Evolutionary conservation across 768 basidiomycete species (phyloP).

Genomic region (Sarcodon sp.): DNA sequence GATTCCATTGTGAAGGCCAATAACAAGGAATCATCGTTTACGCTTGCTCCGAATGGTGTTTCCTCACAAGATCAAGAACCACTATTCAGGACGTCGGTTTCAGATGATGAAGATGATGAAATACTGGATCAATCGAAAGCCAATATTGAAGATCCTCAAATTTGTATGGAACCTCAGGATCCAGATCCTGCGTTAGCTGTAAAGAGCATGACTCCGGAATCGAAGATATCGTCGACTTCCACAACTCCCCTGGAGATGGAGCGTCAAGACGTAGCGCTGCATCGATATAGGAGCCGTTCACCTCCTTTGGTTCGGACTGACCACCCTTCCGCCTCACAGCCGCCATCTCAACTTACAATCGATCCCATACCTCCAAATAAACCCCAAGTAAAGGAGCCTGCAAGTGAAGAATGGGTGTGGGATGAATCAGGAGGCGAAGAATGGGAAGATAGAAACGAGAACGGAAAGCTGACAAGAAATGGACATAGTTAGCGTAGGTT

Average conservation of each 20-base stretch:
- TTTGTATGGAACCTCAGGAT: neutral
- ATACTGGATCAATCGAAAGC: neutral
- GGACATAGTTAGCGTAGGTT: too few relatives aligned
- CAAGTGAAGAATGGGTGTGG: too few relatives aligned
- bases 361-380: too few relatives aligned
- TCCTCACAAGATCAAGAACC: neutral
- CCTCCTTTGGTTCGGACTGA: neutral
- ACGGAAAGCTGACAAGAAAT: too few relatives aligned
- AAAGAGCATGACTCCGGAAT: neutral
- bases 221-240: neutral
- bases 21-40: conserved; percentile 25
- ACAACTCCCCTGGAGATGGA: neutral
- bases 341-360: neutral
- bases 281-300: neutral
- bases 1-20: conserved; percentile 76
- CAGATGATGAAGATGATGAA: neutral
- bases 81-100: neutral
- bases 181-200: neutral
- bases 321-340: neutral
- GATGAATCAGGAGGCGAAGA: too few relatives aligned
- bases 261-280: neutral
- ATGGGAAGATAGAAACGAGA: too few relatives aligned
- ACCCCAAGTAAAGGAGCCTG: too few relatives aligned
- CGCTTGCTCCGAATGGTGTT: conserved; percentile 12
- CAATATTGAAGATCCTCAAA: neutral